Evolutionary conservation across 306 rosid species (phyloP), one percentile per base, ranked within the genome.

Genomic region (Pterocarpus santalinus): DNA sequence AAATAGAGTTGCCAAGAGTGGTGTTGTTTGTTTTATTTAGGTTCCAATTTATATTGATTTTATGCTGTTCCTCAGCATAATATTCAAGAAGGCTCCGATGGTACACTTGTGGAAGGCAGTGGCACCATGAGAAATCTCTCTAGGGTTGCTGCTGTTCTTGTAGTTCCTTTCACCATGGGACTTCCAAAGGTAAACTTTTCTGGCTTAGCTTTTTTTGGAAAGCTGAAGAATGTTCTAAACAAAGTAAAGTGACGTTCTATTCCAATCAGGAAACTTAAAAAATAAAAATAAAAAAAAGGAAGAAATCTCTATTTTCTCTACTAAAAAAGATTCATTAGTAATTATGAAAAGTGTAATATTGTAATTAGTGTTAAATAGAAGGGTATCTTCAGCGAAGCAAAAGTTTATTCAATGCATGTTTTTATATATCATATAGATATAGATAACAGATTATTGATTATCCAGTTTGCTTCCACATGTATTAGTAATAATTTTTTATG

Each of bases 131-230:
- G 93, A 89, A 95, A 89, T 35, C 53, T 95, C 56, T 87, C 92
- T 55, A 91, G 99, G 86, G 94, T 65, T 77, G 70, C 91, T 84
- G 96, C 99, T 61, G 76, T 95, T 87, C 87, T 91, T 56, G 88
- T 94, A 35, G 96, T 95, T 79, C 99, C 99, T 75, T 83, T 93
- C 76, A 91, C 99, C 62, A 85, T 88, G 93, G 64, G 75, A 63
- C 93, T 95, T 86, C 94, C 96, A 0, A 90, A 93, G 99, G 99
- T 93, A 82, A 84, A 51, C 9, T 84, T 79, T 82, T 57, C 57
- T 72, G 46, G 67, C 66, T 75, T 22, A 12, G 69, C 51, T 57
- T 60, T 69, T 34, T 73, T 8, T 2, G 43, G 79, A 58, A 74
- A 58, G 33, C 68, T 13, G 32, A 60, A 32, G 15, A 60, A 28